phyloP scores from a whole-genome alignment of 2,329 filamentous ascomycete species.

The Mollisiaceae sp. region DNA sequence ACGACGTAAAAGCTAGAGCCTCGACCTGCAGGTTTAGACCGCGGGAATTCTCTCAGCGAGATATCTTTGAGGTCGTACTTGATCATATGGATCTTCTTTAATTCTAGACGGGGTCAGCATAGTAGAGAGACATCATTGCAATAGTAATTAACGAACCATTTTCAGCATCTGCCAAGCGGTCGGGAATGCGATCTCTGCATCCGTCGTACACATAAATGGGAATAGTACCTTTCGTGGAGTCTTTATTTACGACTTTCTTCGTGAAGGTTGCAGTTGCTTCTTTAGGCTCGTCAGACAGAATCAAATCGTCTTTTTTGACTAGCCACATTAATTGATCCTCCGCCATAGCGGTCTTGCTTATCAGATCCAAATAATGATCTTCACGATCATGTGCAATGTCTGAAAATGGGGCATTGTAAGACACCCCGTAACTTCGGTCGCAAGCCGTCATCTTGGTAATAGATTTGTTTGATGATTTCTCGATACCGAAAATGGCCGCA shows the following conservation, averaged over 20 bases:
- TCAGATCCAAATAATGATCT: constrained; percentile 8
- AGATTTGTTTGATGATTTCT: constrained; percentile 32
- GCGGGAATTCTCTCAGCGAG: too few relatives aligned
- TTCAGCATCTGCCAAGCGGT: constrained; percentile 5
- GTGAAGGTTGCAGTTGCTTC: not conserved
- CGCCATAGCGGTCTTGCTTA: constrained; percentile 10
- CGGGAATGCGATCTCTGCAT: constrained; percentile 8
- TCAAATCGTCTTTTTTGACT: constrained; percentile 25
- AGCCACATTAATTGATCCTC: constrained; percentile 23
- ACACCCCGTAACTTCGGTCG: constrained; percentile 36
- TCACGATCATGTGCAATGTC: not conserved
- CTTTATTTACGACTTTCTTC: constrained; percentile 9
- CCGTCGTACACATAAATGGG: constrained; percentile 23
- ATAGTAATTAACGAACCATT: constrained; percentile 13
- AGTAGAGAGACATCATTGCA: too few relatives aligned
- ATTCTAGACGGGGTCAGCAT: too few relatives aligned
- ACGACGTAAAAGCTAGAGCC: too few relatives aligned
- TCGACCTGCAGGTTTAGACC: too few relatives aligned
- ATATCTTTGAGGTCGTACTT: too few relatives aligned
- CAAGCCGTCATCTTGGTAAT: constrained; percentile 24
- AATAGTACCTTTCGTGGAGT: constrained; percentile 10
- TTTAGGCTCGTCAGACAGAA: constrained; percentile 20
- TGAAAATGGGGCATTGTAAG: constrained; percentile 11
- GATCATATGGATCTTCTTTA: too few relatives aligned
- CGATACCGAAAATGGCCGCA: constrained; percentile 30